Evolutionary conservation across 805 yeast genomes (phyloP).

Genomic region (Komagataella phaffii): DNA sequence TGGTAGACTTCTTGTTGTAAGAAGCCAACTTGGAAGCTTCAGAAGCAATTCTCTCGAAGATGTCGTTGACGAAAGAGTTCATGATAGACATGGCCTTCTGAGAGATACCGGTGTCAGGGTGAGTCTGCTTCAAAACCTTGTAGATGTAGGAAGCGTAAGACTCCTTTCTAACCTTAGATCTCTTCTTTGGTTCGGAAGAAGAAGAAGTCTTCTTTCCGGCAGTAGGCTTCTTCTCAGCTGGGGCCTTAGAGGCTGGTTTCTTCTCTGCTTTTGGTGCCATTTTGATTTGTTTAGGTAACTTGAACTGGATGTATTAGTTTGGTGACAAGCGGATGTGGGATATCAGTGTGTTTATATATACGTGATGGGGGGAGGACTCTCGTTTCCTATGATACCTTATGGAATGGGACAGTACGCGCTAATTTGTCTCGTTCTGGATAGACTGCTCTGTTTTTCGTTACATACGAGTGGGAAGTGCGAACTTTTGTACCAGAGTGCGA

Average conservation of each 20-base stretch:
- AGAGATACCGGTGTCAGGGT: constrained; percentile 93
- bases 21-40: constrained; percentile 92
- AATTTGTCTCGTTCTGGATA: background rate
- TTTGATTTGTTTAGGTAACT: constrained; percentile 5
- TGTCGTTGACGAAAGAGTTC: constrained; percentile 89
- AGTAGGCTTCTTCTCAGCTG: constrained; percentile 71
- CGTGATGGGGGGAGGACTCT: background rate
- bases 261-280: constrained; percentile 42
- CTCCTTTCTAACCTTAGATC: constrained; percentile 83
- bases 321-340: background rate
- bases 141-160: constrained; percentile 87
- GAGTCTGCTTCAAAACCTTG: constrained; percentile 91
- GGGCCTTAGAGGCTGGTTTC: constrained; percentile 74
- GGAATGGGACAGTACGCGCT: background rate
- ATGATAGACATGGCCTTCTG: constrained; percentile 89
- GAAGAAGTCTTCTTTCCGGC: constrained; percentile 76
- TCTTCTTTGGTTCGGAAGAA: constrained; percentile 62
- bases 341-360: constrained; percentile 1
- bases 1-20: constrained; percentile 87
- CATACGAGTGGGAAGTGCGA: background rate
- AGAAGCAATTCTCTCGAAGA: constrained; percentile 84
- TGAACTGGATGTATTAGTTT: background rate
- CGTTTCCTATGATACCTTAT: background rate
- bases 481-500: constrained; percentile 2
- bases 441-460: background rate